These are phyloP conservation scores for Elsinoe ampelina DNA, from an alignment of 2,329 filamentous ascomycete genomes.

Conservation along the genomic window DNA sequence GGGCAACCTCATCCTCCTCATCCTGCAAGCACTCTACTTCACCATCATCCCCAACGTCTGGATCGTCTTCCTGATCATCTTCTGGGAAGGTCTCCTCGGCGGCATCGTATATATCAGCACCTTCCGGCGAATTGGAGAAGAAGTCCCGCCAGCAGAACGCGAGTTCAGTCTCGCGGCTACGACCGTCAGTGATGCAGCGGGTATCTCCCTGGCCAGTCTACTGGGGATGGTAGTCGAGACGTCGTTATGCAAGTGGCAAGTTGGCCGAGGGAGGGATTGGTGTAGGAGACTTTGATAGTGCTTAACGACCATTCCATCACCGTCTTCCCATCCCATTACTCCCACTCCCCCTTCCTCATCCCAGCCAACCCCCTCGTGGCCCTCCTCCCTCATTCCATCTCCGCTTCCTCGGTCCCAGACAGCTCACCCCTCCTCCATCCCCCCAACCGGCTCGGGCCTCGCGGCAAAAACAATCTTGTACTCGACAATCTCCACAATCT, in stretches of 20 bases:
- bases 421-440: not conserved
- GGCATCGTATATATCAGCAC: slow-evolving; percentile 93
- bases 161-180: slow-evolving; percentile 89
- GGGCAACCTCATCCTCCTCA: slow-evolving; percentile 64
- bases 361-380: not conserved
- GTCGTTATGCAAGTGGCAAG: slow-evolving; percentile 74
- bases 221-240: slow-evolving; percentile 76
- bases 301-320: not conserved
- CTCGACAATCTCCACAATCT: slow-evolving; percentile 79
- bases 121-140: slow-evolving; percentile 87
- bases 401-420: not conserved
- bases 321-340: not conserved
- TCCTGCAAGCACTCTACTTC: slow-evolving; percentile 60
- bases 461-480: slow-evolving; percentile 78
- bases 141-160: slow-evolving; percentile 63
- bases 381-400: not conserved
- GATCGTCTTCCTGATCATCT: slow-evolving; percentile 72
- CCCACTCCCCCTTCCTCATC: not conserved
- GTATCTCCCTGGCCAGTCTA: slow-evolving; percentile 82
- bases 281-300: slow-evolving; percentile 47
- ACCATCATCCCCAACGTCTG: slow-evolving; percentile 79
- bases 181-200: slow-evolving; percentile 82
- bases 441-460: slow-evolving; percentile 71
- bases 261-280: slow-evolving; percentile 61
- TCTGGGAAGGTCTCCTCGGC: slow-evolving; percentile 90